phyloP scores from a whole-genome alignment of 2,329 filamentous ascomycete genomes.

The Cladophialophora exuberans region DNA sequence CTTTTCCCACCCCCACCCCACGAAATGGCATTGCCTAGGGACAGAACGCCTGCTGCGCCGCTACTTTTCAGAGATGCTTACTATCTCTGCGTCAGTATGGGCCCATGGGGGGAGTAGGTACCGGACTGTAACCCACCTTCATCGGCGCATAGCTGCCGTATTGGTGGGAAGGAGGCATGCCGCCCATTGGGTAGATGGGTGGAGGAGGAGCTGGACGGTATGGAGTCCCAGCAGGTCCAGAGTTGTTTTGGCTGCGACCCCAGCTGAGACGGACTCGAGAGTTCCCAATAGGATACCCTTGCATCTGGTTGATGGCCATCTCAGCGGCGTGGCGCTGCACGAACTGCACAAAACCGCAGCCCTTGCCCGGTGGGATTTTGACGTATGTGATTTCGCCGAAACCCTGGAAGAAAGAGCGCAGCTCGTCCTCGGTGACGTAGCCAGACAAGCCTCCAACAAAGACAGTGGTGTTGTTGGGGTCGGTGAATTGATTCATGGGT shows the following conservation, averaged over 20 bases:
- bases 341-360: slow-evolving; percentile 98
- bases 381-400: slow-evolving; percentile 99
- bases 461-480: slow-evolving; percentile 99
- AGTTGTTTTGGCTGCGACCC: slow-evolving; percentile 99
- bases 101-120: slow-evolving; percentile 28
- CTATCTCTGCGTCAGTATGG: slow-evolving; percentile 22
- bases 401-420: slow-evolving; percentile 99
- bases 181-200: slow-evolving; percentile 66
- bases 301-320: slow-evolving; percentile 99
- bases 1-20: slow-evolving; percentile 22
- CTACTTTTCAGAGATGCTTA: slow-evolving; percentile 15
- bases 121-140: slow-evolving; percentile 56
- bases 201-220: slow-evolving; percentile 90
- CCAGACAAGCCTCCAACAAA: slow-evolving; percentile 96
- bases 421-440: slow-evolving; percentile 98
- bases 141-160: slow-evolving; percentile 69
- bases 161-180: slow-evolving; percentile 66
- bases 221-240: slow-evolving; percentile 89
- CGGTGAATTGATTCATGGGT: slow-evolving; percentile 99
- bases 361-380: slow-evolving; percentile 99
- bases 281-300: slow-evolving; percentile 98
- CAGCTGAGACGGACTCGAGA: slow-evolving; percentile 96
- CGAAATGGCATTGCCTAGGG: slow-evolving; percentile 25
- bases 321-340: slow-evolving; percentile 98
- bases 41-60: slow-evolving; percentile 30